These are phyloP conservation scores for Alternaria alternata DNA, from an alignment of 2,329 filamentous ascomycete genomes.

Conservation along the genomic window DNA sequence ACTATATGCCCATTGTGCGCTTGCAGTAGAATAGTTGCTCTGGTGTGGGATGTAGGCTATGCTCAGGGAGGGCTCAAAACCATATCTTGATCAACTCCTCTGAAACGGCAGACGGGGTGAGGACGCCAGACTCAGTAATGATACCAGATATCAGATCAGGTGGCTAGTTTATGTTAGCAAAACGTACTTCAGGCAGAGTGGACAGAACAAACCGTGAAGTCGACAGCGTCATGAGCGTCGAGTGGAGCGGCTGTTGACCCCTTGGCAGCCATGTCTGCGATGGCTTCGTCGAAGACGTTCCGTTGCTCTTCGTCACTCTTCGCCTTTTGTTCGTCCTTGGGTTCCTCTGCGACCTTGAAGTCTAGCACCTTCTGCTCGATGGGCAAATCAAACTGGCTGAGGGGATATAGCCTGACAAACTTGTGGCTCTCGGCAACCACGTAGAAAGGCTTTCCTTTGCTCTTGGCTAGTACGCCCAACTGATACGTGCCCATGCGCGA, in stretches of 20 bases:
- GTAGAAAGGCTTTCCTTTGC: conserved; percentile 79
- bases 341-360: conserved; percentile 66
- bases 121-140: conserved; percentile 77
- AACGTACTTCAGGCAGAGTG: not conserved
- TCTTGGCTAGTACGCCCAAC: conserved; percentile 81
- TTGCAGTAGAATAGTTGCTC: conserved; percentile 13
- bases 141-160: conserved; percentile 75
- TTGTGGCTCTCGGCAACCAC: conserved; percentile 97
- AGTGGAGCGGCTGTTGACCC: conserved; percentile 29
- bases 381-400: conserved; percentile 81
- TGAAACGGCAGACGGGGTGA: conserved; percentile 73
- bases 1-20: not conserved
- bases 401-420: conserved; percentile 86
- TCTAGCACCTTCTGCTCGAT: conserved; percentile 80
- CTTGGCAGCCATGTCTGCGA: conserved; percentile 41
- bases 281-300: conserved; percentile 56
- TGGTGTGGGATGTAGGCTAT: conserved; percentile 9
- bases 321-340: conserved; percentile 12
- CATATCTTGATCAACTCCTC: conserved; percentile 74
- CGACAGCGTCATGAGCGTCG: conserved; percentile 63
- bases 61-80: conserved; percentile 45
- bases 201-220: conserved; percentile 68
- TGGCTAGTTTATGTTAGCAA: conserved; percentile 57
- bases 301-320: conserved; percentile 37
- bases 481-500: conserved; percentile 87